phyloP scores from a whole-genome alignment of 2,329 filamentous ascomycete genomes.

The Beauveria scarabaeidicola region DNA sequence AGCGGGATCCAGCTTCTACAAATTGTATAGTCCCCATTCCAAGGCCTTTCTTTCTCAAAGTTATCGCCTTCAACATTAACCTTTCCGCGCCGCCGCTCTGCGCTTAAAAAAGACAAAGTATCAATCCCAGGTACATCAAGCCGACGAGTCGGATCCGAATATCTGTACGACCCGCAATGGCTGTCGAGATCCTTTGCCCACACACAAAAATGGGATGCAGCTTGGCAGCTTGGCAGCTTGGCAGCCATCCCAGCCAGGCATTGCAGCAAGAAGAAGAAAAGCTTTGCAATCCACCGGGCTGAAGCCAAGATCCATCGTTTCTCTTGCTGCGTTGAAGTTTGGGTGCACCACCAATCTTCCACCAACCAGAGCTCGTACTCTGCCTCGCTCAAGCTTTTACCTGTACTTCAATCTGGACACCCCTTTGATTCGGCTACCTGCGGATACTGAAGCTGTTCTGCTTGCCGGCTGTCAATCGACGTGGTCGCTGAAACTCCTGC shows the following conservation, averaged over 20 bases:
- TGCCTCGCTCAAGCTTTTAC: not conserved
- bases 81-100: too few species aligned
- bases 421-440: not conserved
- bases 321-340: not conserved
- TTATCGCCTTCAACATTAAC: too few species aligned
- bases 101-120: constrained; percentile 5
- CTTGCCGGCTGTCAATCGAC: not conserved
- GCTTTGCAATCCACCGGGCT: not conserved
- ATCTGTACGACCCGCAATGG: not conserved
- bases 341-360: not conserved
- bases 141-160: not conserved
- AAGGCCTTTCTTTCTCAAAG: too few species aligned
- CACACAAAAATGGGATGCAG: not conserved
- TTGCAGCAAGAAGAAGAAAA: not conserved
- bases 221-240: not conserved
- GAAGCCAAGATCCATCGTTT: not conserved
- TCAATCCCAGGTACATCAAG: not conserved
- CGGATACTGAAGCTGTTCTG: not conserved
- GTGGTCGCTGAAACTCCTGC: not conserved
- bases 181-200: not conserved
- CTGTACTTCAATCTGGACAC: not conserved
- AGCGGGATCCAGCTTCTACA: too few species aligned
- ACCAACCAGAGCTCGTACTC: not conserved
- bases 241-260: not conserved
- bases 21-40: too few species aligned